phyloP scores from a whole-genome alignment of 129 eudicot species.

The Saussurea involucrata region DNA sequence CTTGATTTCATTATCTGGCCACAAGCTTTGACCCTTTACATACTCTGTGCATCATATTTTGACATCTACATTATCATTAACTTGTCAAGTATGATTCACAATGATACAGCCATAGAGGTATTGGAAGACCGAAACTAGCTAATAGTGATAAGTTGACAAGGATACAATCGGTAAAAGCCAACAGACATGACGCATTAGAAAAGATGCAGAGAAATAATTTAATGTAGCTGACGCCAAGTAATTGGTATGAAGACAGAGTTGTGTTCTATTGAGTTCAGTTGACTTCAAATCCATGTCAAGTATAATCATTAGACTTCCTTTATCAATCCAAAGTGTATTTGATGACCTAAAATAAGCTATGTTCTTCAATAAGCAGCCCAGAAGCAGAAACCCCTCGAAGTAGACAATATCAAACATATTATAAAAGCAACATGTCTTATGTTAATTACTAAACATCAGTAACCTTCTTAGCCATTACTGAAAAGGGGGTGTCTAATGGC shows the following conservation, averaged over 20 bases:
- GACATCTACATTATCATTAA: neutral
- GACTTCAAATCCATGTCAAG: neutral
- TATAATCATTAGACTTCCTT: neutral
- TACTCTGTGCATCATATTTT: conserved; percentile 1
- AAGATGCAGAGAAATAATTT: neutral
- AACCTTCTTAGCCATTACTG: neutral
- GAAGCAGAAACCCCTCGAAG: neutral
- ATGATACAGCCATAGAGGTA: neutral
- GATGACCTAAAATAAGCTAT: neutral
- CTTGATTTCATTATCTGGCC: neutral
- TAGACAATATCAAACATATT: neutral
- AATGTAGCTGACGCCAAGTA: neutral
- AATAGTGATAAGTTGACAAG: neutral
- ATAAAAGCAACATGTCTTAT: neutral
- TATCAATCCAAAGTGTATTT: neutral
- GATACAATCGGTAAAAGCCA: neutral
- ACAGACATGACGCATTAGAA: neutral
- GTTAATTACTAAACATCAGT: neutral
- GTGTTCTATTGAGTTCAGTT: neutral
- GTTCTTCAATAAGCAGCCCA: neutral
- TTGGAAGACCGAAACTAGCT: neutral
- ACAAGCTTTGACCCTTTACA: conserved; percentile 7
- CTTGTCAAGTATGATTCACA: neutral
- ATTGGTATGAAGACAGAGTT: neutral
- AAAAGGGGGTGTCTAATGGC: neutral